These are phyloP conservation scores for Brassica cretica DNA, from an alignment of 345 rosid species.

Conservation along the genomic window DNA sequence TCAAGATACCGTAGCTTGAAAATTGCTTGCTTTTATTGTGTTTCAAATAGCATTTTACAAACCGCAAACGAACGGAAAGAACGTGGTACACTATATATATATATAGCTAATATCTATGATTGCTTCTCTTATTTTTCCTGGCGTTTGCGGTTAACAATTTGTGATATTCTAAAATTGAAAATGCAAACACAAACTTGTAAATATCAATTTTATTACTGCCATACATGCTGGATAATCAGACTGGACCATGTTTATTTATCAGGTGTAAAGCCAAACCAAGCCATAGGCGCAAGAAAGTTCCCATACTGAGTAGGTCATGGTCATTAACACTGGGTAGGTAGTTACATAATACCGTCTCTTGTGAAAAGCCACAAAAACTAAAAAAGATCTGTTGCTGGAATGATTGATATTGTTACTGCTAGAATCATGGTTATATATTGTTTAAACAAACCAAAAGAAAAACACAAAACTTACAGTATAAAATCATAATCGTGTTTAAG, in stretches of 20 bases:
- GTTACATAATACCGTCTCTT: neutral
- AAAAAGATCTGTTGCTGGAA: neutral
- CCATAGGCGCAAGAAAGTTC: no score
- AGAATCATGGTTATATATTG: conserved; percentile 2
- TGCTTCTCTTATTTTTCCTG: neutral
- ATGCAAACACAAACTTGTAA: neutral
- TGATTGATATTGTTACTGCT: conserved; percentile 23
- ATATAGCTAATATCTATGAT: neutral
- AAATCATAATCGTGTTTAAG: neutral
- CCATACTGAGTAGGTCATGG: no score
- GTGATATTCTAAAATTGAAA: neutral
- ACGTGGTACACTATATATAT: neutral
- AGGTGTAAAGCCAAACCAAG: no score
- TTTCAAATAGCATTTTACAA: neutral
- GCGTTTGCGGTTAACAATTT: neutral
- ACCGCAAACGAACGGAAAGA: neutral
- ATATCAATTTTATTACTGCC: neutral
- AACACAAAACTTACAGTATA: neutral
- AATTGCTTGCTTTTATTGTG: neutral
- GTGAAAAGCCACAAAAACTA: neutral
- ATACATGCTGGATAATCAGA: neutral
- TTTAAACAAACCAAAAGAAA: neutral
- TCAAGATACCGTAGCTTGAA: neutral
- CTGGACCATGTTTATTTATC: neutral
- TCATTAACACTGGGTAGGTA: neutral